phyloP scores from a whole-genome alignment of 202 grass and related monocot genomes.

The Cymbopogon flexuosus region DNA sequence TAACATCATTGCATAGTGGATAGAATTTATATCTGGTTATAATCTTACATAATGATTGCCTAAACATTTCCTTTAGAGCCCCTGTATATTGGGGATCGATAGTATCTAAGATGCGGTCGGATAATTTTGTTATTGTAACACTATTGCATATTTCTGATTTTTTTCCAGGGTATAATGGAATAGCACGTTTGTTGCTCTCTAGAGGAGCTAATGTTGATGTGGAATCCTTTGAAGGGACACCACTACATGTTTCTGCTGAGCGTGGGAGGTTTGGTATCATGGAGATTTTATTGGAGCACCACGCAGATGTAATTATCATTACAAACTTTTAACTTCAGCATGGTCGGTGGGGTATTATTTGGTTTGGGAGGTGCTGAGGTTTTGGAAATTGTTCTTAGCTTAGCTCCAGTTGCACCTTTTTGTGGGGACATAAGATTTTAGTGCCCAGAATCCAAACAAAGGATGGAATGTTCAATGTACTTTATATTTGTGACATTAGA shows the following conservation, averaged over 20 bases:
- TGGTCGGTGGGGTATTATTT: neutral
- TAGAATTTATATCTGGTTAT: neutral
- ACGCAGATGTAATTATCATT: neutral
- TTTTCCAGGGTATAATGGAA: neutral
- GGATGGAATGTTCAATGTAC: too few relatives aligned
- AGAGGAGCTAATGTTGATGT: conserved; percentile 9
- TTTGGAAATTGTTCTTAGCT: neutral
- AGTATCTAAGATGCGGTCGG: neutral
- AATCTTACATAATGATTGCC: neutral
- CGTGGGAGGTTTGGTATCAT: neutral
- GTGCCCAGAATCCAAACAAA: neutral
- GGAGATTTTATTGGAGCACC: conserved; percentile 4
- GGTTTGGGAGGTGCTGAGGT: too few relatives aligned
- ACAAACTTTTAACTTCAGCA: neutral
- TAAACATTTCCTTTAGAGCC: neutral
- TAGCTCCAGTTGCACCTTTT: neutral
- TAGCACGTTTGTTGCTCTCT: conserved; percentile 10
- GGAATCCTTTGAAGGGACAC: neutral
- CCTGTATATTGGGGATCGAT: neutral
- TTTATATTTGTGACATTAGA: too few relatives aligned
- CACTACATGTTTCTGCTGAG: conserved; percentile 4
- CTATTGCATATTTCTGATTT: neutral
- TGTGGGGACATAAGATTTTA: neutral
- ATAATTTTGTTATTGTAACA: neutral
- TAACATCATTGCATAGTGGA: neutral